Evolutionary conservation across 495 filamentous ascomycete genomes (phyloP).

Genomic region (Bombardia bombarda): DNA sequence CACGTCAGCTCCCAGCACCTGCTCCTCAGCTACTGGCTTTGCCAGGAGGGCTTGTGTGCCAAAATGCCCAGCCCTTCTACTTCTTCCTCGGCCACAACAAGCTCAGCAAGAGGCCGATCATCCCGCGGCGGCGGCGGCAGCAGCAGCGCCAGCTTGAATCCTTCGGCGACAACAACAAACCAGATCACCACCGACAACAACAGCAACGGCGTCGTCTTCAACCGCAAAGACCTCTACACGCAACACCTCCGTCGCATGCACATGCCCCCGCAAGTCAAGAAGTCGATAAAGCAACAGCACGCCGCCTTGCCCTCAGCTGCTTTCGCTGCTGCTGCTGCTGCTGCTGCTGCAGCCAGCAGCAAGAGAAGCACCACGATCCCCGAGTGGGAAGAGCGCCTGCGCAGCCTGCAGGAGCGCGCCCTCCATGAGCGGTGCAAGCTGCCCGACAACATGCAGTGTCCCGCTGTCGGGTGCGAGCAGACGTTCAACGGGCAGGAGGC

Average conservation of each 20-base stretch:
- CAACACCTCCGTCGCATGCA: conserved; percentile 90
- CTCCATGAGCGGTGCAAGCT: conserved; percentile 50
- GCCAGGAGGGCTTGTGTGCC: conserved; percentile 58
- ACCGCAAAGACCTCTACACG: conserved; percentile 87
- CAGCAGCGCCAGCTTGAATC: conserved; percentile 5
- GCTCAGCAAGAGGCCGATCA: background rate
- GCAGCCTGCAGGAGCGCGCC: conserved; percentile 49
- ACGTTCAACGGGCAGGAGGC: conserved; percentile 53
- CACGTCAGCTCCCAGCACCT: conserved; percentile 81
- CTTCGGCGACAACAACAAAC: background rate
- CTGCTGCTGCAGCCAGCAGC: conserved; percentile 7
- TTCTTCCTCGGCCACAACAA: background rate
- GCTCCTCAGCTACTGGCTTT: conserved; percentile 70
- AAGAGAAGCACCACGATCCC: background rate
- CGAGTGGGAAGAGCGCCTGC: conserved; percentile 36
- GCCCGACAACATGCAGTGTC: conserved; percentile 57
- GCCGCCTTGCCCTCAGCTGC: background rate
- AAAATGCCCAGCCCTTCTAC: conserved; percentile 20
- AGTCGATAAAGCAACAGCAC: conserved; percentile 22
- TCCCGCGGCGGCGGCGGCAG: background rate
- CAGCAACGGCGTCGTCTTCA: conserved; percentile 60
- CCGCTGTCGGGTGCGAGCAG: conserved; percentile 46
- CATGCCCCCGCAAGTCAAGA: conserved; percentile 34
- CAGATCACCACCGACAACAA: background rate
- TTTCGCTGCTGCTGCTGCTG: conserved; percentile 15